Evolutionary conservation across 2,329 filamentous ascomycete genomes (phyloP), one percentile per base, ranked within the genome.

Genomic region (Epicoccum sorghinum): DNA sequence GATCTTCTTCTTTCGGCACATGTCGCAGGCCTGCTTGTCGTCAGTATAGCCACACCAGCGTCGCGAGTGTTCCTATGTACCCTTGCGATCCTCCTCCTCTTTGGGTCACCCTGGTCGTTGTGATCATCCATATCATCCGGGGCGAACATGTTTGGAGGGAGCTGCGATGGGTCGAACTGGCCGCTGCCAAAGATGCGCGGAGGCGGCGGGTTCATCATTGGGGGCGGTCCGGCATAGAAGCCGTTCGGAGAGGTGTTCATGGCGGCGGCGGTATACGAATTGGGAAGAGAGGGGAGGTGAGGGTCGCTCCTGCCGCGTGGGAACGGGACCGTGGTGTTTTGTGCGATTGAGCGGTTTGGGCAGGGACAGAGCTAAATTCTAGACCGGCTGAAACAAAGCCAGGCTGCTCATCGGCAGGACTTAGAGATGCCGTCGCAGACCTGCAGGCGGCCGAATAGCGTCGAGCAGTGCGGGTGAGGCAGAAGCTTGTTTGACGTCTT

Each of bases 1-100:
- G 78, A 98, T 95, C 82, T 93, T 96, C 78, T 89, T 89, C 79
- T 96, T 96, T 67, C 93, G 85, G 74, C 93, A 98, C 92, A 96
- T 96, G 68, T 96, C 93, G 78, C 92, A 96, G 46, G 92, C 92
- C 90, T 93, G 67, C 40, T 61, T 27, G 37, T 30, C 44, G 66
- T 71, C 58, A 70, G 67, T 62, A 62, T 30, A 43, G 47, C 49
- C 39, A 52, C 18, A 23, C 14, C 18, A 24, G 23, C 18, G 27
- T 48, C 58, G 53, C 58, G 10, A 38, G 4, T 32, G 24, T 23
- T 12, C 8, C n/a, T 52, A 41, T 58, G 80, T 83, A 93, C 90
- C 79, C 91, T 86, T 57, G 92, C 91, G 67, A 96, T 96, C 69
- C 92, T 86, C 75, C 93, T 84, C 72, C 92, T 84, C 81, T 96